A percentile compares a stretch with the other conserved stretches of the same genome.
Conservation (phyloP, 345 rosid species). For the Punica granatum region DNA sequence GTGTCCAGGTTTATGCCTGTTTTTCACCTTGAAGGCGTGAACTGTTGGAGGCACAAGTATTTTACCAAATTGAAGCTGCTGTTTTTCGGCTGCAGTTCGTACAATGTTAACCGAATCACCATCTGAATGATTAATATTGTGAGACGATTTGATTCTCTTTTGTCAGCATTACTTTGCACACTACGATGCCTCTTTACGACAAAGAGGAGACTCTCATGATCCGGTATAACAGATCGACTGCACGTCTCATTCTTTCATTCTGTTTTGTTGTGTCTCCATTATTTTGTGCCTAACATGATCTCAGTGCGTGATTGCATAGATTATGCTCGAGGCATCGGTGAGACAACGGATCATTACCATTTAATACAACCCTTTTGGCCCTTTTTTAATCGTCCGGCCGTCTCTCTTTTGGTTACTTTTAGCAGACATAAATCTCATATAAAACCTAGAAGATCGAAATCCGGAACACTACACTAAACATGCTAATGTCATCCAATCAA, state of each 20-base stretch:
- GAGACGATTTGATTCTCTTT: not conserved
- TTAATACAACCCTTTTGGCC: not conserved
- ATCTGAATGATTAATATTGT: not conserved
- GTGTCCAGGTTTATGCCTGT: no score
- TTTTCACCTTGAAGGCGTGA: no score
- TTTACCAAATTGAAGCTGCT: no score
- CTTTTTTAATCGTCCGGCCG: not conserved
- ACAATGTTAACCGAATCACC: not conserved
- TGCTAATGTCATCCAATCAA: not conserved
- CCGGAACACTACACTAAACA: not conserved
- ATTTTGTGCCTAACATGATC: not conserved
- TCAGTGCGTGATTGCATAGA: not conserved
- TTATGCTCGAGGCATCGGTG: not conserved
- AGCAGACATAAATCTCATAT: not conserved
- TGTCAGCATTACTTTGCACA: not conserved
- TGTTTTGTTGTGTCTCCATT: not conserved
- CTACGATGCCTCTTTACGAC: not conserved
- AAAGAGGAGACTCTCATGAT: not conserved
- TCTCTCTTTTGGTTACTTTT: not conserved
- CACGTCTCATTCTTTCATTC: not conserved
- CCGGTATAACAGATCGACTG: not conserved
- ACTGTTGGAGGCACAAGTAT: no score
- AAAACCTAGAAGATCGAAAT: not conserved
- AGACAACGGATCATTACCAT: not conserved
- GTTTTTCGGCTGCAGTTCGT: no score